A percentile compares a stretch with the other conserved stretches of the same genome.
Conservation (phyloP, 768 basidiomycete species). For the Mycena venus region DNA sequence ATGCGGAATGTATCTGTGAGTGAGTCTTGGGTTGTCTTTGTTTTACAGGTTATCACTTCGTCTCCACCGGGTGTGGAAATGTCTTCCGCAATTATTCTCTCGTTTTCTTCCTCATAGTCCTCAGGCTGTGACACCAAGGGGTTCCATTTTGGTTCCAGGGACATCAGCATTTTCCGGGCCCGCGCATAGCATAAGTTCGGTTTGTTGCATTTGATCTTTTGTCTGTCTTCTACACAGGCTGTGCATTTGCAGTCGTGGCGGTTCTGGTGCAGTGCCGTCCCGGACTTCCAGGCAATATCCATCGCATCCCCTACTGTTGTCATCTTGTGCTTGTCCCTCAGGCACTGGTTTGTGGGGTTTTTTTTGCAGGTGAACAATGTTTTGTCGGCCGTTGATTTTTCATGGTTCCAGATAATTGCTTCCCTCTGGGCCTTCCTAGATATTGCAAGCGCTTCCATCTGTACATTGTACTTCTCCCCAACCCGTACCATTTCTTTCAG, state of each 20-base stretch:
- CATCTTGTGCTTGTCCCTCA: not conserved
- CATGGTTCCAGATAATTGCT: not conserved
- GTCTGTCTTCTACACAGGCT: not conserved
- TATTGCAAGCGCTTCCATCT: no score
- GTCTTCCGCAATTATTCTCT: no score
- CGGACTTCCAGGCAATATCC: not conserved
- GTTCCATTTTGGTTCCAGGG: not conserved
- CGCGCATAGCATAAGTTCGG: not conserved
- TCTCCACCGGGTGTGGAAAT: no score
- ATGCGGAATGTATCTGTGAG: not conserved
- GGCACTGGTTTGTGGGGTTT: not conserved
- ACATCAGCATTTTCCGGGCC: not conserved
- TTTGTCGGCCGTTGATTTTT: not conserved
- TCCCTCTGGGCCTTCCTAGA: no score
- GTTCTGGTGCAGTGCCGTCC: not conserved
- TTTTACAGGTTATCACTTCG: not conserved
- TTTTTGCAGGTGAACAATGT: not conserved
- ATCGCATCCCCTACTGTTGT: not conserved
- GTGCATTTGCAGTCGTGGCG: not conserved
- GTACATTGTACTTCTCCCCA: no score
- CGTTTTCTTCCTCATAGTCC: not conserved
- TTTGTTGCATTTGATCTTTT: not conserved
- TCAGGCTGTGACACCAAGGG: not conserved
- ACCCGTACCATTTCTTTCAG: no score
- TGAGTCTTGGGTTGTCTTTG: not conserved